Evolutionary conservation across 2,329 filamentous ascomycete genomes (phyloP).

Genomic region (Immersiporthe knoxdaviesiana): DNA sequence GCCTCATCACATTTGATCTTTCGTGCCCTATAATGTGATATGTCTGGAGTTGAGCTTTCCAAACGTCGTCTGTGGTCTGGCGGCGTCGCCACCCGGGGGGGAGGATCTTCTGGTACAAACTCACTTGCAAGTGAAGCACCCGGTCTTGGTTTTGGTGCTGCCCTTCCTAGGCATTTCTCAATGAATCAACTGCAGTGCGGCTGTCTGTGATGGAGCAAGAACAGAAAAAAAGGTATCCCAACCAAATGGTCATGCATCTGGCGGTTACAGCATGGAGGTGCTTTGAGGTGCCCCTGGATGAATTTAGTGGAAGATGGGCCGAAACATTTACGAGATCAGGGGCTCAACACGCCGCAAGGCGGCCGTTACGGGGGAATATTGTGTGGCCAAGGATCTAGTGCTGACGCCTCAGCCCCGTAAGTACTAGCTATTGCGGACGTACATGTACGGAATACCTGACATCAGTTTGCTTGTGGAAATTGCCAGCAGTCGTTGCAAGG

Average conservation of each 20-base stretch:
- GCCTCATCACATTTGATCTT: constrained; percentile 35
- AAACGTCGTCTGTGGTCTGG: neutral
- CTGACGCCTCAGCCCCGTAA: neutral
- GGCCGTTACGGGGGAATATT: neutral
- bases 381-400: constrained; percentile 2
- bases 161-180: constrained; percentile 25
- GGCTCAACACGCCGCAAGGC: neutral
- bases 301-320: neutral
- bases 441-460: neutral
- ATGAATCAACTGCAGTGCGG: neutral
- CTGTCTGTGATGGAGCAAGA: neutral
- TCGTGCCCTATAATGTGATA: constrained; percentile 26
- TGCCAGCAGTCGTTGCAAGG: neutral
- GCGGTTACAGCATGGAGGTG: too few species aligned
- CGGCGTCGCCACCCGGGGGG: neutral
- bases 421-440: too few species aligned
- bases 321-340: neutral
- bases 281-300: neutral
- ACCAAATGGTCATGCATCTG: too few species aligned
- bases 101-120: neutral
- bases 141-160: constrained; percentile 26
- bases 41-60: neutral
- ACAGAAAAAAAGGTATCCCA: too few species aligned
- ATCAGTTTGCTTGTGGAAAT: neutral
- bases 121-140: constrained; percentile 30